Evolutionary conservation across 176 grass and related monocot species (phyloP).

Genomic region (Paspalum notatum): DNA sequence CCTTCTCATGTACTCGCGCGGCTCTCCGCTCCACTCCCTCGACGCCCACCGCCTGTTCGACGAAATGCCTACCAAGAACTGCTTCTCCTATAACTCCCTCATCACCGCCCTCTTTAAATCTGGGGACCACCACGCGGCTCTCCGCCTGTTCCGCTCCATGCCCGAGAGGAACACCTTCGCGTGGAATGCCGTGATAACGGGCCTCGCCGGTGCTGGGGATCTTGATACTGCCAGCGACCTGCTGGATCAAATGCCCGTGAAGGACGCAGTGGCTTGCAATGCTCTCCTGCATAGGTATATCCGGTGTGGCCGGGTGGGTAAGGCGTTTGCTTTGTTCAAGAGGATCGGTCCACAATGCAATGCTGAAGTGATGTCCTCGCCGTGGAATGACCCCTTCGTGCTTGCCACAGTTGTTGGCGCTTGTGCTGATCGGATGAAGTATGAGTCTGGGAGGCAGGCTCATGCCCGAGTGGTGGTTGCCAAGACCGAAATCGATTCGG

Average conservation of each 20-base stretch:
- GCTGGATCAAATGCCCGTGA: slow-evolving; percentile 61
- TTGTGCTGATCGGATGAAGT: slow-evolving; percentile 48
- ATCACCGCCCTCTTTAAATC: slow-evolving; percentile 50
- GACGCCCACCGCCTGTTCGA: slow-evolving; percentile 55
- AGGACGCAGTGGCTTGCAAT: slow-evolving; percentile 56
- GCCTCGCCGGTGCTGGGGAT: slow-evolving; percentile 44
- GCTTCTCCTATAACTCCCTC: slow-evolving; percentile 63
- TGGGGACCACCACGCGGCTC: slow-evolving; percentile 31
- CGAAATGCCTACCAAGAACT: slow-evolving; percentile 58
- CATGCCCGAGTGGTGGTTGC: slow-evolving; percentile 53
- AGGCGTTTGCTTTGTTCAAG: slow-evolving; percentile 59
- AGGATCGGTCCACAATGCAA: slow-evolving; percentile 7
- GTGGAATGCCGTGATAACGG: slow-evolving; percentile 57
- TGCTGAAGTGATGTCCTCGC: not conserved
- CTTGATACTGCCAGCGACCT: slow-evolving; percentile 33
- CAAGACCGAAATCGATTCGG: slow-evolving; percentile 49
- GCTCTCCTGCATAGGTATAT: slow-evolving; percentile 55
- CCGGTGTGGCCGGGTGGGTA: slow-evolving; percentile 26
- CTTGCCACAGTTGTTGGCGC: slow-evolving; percentile 66
- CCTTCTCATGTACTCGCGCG: slow-evolving; percentile 61
- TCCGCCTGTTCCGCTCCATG: slow-evolving; percentile 59
- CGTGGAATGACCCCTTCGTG: slow-evolving; percentile 61
- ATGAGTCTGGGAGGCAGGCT: slow-evolving; percentile 55
- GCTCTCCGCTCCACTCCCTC: slow-evolving; percentile 7
- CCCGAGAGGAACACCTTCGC: slow-evolving; percentile 66